A percentile compares a stretch with the other conserved stretches of the same genome.
Conservation (phyloP, 2,329 filamentous ascomycete species). For the Albifimbria verrucaria region DNA sequence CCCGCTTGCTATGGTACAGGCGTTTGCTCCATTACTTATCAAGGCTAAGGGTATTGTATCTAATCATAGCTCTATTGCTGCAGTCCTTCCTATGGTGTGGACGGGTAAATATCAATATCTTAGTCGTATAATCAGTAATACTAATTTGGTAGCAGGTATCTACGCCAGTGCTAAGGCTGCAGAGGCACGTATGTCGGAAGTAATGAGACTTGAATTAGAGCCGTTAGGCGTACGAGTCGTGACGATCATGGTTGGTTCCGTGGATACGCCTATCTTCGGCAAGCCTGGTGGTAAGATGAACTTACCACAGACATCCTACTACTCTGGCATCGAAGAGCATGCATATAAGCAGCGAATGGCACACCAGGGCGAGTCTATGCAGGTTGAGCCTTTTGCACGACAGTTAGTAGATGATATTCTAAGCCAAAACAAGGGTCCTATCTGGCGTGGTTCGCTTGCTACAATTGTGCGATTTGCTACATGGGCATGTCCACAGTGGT, state of each 20-base stretch:
- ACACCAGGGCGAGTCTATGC: not conserved
- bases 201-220: constrained; percentile 19
- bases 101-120: constrained; percentile 10
- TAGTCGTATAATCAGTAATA: not conserved
- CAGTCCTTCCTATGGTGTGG: constrained; percentile 17
- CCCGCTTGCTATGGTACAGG: constrained; percentile 22
- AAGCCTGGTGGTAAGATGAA: not conserved
- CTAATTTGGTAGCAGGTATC: not conserved
- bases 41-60: constrained; percentile 20
- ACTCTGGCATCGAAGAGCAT: not conserved
- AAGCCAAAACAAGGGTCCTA: not conserved
- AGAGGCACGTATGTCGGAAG: constrained; percentile 14
- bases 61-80: constrained; percentile 25
- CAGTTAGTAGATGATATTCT: not conserved
- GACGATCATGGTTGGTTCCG: not conserved
- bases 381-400: not conserved
- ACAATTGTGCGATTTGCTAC: not conserved
- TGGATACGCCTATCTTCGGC: not conserved
- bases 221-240: constrained; percentile 21
- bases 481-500: not conserved
- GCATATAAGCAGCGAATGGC: not conserved
- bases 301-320: not conserved
- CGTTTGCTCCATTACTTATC: constrained; percentile 22
- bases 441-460: not conserved
- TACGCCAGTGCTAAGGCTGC: constrained; percentile 11